Conservation (phyloP, 768 basidiomycete species). For the Mycena kentingensis region DNA sequence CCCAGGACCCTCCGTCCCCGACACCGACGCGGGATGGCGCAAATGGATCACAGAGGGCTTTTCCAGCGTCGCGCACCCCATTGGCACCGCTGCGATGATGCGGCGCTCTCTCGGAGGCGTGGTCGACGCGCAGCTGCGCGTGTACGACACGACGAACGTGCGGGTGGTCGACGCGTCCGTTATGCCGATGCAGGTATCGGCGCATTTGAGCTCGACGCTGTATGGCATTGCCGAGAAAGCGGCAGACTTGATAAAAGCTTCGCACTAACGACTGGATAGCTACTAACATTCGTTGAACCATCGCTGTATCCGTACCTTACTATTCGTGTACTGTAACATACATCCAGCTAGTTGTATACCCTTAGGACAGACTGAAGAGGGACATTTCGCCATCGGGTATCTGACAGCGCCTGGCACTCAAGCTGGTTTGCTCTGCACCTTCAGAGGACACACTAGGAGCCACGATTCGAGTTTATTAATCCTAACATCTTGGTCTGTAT, state of each 20-base stretch:
- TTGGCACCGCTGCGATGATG: conserved; percentile 52
- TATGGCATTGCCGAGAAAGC: conserved; percentile 61
- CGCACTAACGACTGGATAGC: too few species aligned
- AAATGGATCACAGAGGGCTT: conserved; percentile 47
- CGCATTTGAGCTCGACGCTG: conserved; percentile 48
- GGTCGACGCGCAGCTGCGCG: conserved; percentile 46
- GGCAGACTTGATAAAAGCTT: conserved; percentile 51
- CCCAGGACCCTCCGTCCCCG: conserved; percentile 45
- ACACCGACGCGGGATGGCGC: conserved; percentile 48
- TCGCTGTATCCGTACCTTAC: too few species aligned
- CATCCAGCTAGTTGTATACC: too few species aligned
- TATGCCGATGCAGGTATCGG: conserved; percentile 50
- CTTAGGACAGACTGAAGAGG: too few species aligned
- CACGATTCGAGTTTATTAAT: too few species aligned
- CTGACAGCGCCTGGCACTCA: too few species aligned
- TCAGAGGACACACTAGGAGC: too few species aligned
- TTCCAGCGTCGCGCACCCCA: conserved; percentile 50
- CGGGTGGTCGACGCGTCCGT: conserved; percentile 56
- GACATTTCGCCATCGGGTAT: too few species aligned
- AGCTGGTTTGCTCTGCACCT: too few species aligned
- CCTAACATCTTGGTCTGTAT: too few species aligned
- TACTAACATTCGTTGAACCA: too few species aligned
- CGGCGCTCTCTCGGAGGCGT: conserved; percentile 43
- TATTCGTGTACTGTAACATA: too few species aligned
- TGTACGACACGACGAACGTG: conserved; percentile 51